Evolutionary conservation across 352 stramenopile species (phyloP), one percentile per base, ranked within the genome.

Genomic region (Globisporangium polare): DNA sequence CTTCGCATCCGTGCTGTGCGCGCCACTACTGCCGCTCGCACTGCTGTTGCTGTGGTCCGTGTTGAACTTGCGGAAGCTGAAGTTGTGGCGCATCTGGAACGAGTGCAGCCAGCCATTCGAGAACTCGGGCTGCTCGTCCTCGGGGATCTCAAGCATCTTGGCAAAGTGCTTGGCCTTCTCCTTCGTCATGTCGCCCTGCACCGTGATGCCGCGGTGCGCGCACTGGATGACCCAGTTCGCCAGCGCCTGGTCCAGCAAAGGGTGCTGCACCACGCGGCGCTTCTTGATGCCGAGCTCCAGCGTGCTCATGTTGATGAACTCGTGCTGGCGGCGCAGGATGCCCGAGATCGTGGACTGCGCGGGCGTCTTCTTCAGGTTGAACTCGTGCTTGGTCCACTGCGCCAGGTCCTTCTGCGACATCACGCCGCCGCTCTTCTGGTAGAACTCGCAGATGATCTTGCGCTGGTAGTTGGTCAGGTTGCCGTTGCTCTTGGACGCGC

Each of bases 211-310:
- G 6, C 84, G 75, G 43, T 90, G 80, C 24, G 83, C 81, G 65
- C 81, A 90, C 69, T 94, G 83, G 57, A 94, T 90, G 69, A 94
- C 83, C 85, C 85, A 94, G 68, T 94, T 94, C 43, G 85, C 85
- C 22, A 94, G 60, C 41, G 83, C 83, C 55, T 84, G 83, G 62
- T 94, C 85, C 12, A 94, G 73, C 45, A 87, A 73, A 57, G 83
- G 83, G 60, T 91, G 83, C 58, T 92, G 80, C 66, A 92, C 84
- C 7, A 92, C 83, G 58, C 85, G 85, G 20, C 83, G 75, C 67
- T 92, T 94, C 72, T 92, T 92, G 69, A 92, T 90, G 18, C 78
- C 78, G 13, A 92, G 69, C 62, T 94, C 85, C 12, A 92, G 71
- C 33, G 78, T 81, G 33, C 79, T 90, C 77, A 92, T 92, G 69